Percentiles rank a stretch among this genome's conserved stretches.
Evolutionary conservation across 176 grass and related monocot species (phyloP).

Genomic region (Secale cereale): DNA sequence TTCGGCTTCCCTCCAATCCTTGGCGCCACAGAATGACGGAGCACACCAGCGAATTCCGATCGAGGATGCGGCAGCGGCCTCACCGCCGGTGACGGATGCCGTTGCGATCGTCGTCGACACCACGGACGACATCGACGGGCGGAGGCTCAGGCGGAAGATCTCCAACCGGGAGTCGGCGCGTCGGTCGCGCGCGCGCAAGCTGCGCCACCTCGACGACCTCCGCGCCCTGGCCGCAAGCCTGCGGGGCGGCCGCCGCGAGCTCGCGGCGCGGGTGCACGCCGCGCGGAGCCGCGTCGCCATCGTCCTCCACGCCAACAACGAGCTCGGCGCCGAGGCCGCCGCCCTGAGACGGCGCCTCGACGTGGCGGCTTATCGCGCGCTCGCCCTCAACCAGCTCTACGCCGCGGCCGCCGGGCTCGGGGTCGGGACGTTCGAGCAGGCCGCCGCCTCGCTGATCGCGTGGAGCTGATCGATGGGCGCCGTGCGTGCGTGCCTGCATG

Average conservation of each 20-base stretch:
- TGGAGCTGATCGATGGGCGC: constrained; percentile 7
- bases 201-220: constrained; percentile 53
- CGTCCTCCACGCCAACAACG: constrained; percentile 35
- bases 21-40: neutral
- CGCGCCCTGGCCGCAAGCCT: constrained; percentile 6
- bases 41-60: neutral
- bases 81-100: neutral
- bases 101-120: neutral
- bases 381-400: constrained; percentile 38
- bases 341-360: constrained; percentile 34
- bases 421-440: constrained; percentile 28
- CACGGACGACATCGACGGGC: neutral
- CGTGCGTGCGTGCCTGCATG: neutral
- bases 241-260: constrained; percentile 30
- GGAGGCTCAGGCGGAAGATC: constrained; percentile 56
- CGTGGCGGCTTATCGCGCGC: neutral
- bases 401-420: neutral
- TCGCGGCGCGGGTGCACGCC: constrained; percentile 4
- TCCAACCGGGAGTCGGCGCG: constrained; percentile 89
- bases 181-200: constrained; percentile 69
- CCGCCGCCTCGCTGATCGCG: constrained; percentile 50
- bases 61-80: neutral
- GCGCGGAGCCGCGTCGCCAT: neutral
- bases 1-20: neutral
- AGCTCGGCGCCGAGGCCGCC: constrained; percentile 36